Evolutionary conservation across 441 rosid species (phyloP), one percentile per base, ranked within the genome.

Genomic region (Sinapis alba): DNA sequence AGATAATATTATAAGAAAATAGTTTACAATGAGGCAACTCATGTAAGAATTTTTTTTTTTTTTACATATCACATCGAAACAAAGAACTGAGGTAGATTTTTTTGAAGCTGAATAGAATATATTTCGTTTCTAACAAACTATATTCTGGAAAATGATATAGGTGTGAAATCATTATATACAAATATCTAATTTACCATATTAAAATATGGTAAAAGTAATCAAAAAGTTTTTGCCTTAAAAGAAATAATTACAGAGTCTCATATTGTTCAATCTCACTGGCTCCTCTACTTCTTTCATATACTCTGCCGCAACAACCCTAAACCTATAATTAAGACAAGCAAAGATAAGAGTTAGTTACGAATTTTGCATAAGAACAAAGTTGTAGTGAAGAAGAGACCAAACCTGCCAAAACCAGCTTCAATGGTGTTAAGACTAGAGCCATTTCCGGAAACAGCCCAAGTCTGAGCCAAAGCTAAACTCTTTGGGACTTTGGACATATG

Each of bases 261-360:
- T 58, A 57, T 86, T 91, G 45, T 91, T 84, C 19, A 90, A 80
- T 96, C 95, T 90, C 3, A 77, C 84, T 5, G 89, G 92, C 67
- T 86, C 90, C 3, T 41, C 16, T n/a, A 86, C 20, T 23, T 47
- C 75, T 6, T 16, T 19, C 74, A 85, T 65, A 76, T 89, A 78
- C 76, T 83, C 90, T 0, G 85, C 96, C 4, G 87, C 84, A 41
- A 86, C 82, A 3, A 90, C 18, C 0, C 76, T 80, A 69, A 69
- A 87, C 20, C 58, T 64, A 1, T 36, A 36, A 36, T 36, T 10
- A 36, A 36, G 43, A 36, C 43, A 36, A 36, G 43, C 43, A 36
- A 36, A 36, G 5, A 36, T 10, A 36, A 45, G 18, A 41, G 54
- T 20, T 26, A 28, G 62, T n/a, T 56, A 28, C 11, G 38, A 43